Base-by-base conservation (phyloP, 139 green algal species). In the Chlorokybus atmophyticus region DNA sequence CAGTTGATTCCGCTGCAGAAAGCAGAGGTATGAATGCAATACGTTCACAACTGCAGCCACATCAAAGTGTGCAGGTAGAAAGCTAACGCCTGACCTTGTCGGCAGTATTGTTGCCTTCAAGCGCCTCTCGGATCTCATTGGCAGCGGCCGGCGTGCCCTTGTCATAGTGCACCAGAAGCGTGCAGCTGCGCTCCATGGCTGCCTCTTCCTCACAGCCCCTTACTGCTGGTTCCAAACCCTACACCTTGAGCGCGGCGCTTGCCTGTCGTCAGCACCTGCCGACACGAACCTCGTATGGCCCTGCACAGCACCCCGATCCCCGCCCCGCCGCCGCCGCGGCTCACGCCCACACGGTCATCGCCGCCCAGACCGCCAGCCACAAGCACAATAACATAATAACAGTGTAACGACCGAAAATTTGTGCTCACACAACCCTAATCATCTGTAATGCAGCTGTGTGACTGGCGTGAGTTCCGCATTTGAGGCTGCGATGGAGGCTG, bases 131-230 rank as follows among this genome's bases (percentile, higher is more conserved):
- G 51, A 99, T 94, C 62, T 99, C 88, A 54, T 71, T 71, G 42
- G 63, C 63, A 47, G 74, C 78, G 1, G 70, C 69, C 25, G 67
- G 79, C 4, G 64, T 64, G 5, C 73, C 73, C 56, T 86, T 90
- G 60, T 98, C 91, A 55, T 74, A 83, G 26, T 86, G 66, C 40
- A 99, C 83, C 40, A 98, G 76, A 75, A 99, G 88, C n/a, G 83
- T 87, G 64, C 83, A 95, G n/a, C 65, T 79, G 6, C 66, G 67
- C 64, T 95, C 87, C 30, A 83, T 44, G 57, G 32, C 50, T 71
- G 66, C 62, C 67, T 56, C 57, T 61, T 70, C 24, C 17, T 54
- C 14, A 14, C 70, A 4, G 71, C 52, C 38, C 38, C 17, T 44
- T 44, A 23, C 17, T 44, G 38, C 14, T 14, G 38, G 14, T 44